A percentile compares a stretch with the other conserved stretches of the same genome.
Conservation (phyloP, 345 rosid species). For the Fremontodendron californicum region DNA sequence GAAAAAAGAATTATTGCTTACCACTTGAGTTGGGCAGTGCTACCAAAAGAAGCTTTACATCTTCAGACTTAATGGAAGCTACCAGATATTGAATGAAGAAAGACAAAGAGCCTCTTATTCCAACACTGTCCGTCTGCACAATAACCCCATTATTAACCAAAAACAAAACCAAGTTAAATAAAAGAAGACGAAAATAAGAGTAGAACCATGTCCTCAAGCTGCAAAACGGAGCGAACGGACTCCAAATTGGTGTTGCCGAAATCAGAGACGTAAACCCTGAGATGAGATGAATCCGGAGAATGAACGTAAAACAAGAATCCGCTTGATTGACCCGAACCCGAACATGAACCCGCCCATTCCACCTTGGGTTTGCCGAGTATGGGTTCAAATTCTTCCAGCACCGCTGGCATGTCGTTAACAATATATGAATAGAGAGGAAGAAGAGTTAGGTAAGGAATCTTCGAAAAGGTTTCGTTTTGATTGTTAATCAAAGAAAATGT, state of each 20-base stretch:
- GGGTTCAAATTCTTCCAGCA: conserved; percentile 52
- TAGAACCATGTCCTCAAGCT: conserved; percentile 91
- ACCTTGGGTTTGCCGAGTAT: conserved; percentile 61
- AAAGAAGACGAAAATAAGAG: neutral
- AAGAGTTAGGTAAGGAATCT: neutral
- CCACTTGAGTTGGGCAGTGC: conserved; percentile 38
- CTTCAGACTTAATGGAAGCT: conserved; percentile 63
- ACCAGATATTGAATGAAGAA: conserved; percentile 67
- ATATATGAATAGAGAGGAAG: neutral
- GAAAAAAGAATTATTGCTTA: conserved; percentile 11
- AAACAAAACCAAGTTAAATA: neutral
- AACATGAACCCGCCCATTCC: conserved; percentile 37
- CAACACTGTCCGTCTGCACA: conserved; percentile 76
- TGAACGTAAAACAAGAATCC: conserved; percentile 63
- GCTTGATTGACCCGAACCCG: conserved; percentile 34
- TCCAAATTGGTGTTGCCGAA: conserved; percentile 56
- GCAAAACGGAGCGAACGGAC: conserved; percentile 50
- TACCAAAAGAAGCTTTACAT: conserved; percentile 67
- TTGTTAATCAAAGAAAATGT: neutral
- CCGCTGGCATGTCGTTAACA: conserved; percentile 18
- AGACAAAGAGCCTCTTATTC: conserved; percentile 83
- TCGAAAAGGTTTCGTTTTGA: neutral
- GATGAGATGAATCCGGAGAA: conserved; percentile 56
- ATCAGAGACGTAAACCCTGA: conserved; percentile 61
- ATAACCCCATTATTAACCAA: neutral